These are phyloP conservation scores for Globisporangium middletonii DNA, from an alignment of 352 stramenopile species.

Conservation along the genomic window DNA sequence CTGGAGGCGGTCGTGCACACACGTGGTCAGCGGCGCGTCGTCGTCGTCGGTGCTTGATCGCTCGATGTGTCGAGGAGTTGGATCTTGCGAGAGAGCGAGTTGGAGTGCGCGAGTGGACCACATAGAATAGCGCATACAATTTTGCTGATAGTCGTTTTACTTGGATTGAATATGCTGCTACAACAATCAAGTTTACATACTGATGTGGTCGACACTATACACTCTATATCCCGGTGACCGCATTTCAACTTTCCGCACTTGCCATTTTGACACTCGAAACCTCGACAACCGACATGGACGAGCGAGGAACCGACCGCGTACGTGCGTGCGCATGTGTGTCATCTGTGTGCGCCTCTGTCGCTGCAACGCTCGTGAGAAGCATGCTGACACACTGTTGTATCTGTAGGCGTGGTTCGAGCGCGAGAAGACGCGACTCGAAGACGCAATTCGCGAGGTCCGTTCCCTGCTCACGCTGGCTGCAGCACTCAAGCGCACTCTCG, in stretches of 20 bases:
- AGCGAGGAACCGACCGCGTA: constrained; percentile 6
- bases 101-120: neutral
- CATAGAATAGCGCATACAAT: neutral
- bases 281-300: constrained; percentile 3
- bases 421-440: constrained; percentile 63
- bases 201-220: no score
- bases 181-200: no score
- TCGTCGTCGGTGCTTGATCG: neutral
- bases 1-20: neutral
- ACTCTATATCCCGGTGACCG: no score
- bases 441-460: constrained; percentile 63
- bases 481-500: neutral
- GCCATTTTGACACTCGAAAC: neutral
- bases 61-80: neutral
- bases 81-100: neutral
- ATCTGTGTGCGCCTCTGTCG: neutral
- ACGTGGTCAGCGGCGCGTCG: neutral
- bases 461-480: neutral
- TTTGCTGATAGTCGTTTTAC: neutral
- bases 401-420: constrained; percentile 55
- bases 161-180: neutral
- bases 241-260: neutral
- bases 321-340: neutral
- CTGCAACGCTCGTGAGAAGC: neutral
- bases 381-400: neutral